Percentiles rank a stretch among this genome's conserved stretches.
Conservation (phyloP, 768 basidiomycete species). For the Phylloporus arenicola region DNA sequence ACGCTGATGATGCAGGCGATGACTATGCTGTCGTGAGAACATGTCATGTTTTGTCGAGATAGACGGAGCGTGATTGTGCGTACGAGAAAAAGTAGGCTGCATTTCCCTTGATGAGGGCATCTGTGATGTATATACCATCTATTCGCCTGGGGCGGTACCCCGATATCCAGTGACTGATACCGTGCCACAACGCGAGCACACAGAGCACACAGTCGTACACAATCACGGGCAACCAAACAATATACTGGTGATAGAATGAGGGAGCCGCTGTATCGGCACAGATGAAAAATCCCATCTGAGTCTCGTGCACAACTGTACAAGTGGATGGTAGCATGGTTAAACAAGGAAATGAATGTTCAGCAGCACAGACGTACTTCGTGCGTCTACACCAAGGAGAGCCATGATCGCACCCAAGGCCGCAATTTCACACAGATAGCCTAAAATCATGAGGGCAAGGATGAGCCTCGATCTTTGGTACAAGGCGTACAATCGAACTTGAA, state of each 20-base stretch:
- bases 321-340: not conserved
- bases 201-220: constrained; percentile 3
- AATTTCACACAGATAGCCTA: constrained; percentile 6
- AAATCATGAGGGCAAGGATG: constrained; percentile 3
- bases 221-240: constrained; percentile 8
- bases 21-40: constrained; percentile 6
- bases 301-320: constrained; percentile 7
- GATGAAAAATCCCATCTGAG: constrained; percentile 1
- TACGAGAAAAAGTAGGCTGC: constrained; percentile 15
- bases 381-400: constrained; percentile 1
- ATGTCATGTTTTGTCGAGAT: not conserved
- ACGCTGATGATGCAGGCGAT: constrained; percentile 2
- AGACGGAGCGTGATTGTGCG: not conserved
- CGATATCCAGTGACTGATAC: not conserved
- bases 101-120: constrained; percentile 10
- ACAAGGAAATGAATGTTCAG: too few species aligned
- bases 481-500: constrained; percentile 11
- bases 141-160: not conserved
- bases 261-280: not conserved
- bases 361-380: constrained; percentile 1
- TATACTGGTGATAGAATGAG: constrained; percentile 1
- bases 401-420: constrained; percentile 4
- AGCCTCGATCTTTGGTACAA: constrained; percentile 6
- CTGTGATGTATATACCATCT: constrained; percentile 2
- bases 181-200: constrained; percentile 5